Evolutionary conservation across 2,329 filamentous ascomycete genomes (phyloP).

Genomic region (Cladosporium sp.): DNA sequence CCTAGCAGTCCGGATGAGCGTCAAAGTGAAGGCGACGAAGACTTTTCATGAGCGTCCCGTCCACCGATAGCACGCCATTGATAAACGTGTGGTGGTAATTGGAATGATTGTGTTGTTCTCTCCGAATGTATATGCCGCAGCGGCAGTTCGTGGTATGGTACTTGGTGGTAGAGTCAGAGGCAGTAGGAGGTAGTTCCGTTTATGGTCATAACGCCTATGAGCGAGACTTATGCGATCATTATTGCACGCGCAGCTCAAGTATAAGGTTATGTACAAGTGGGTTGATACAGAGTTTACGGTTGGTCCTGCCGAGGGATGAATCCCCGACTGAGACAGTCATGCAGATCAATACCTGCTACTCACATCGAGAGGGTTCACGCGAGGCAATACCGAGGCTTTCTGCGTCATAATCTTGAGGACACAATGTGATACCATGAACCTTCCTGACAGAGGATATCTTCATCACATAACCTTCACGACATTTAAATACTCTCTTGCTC

Average conservation of each 20-base stretch:
- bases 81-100: background rate
- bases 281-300: background rate
- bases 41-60: slow-evolving; percentile 21
- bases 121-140: background rate
- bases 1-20: slow-evolving; percentile 8
- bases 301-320: background rate
- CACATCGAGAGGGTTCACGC: background rate
- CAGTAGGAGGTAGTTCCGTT: background rate
- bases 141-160: background rate
- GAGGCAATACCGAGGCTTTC: background rate
- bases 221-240: background rate
- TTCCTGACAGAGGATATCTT: no score
- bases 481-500: no score
- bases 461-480: no score
- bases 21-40: slow-evolving; percentile 15
- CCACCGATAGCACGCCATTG: slow-evolving; percentile 6
- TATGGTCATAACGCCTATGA: background rate
- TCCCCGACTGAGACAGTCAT: background rate
- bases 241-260: background rate
- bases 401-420: background rate
- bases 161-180: background rate
- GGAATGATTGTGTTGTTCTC: background rate
- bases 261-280: background rate
- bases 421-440: no score
- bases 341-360: background rate